Percentiles rank a stretch among this genome's conserved stretches.
Conservation (phyloP, 768 basidiomycete genomes). For the Cubamyces sp. region DNA sequence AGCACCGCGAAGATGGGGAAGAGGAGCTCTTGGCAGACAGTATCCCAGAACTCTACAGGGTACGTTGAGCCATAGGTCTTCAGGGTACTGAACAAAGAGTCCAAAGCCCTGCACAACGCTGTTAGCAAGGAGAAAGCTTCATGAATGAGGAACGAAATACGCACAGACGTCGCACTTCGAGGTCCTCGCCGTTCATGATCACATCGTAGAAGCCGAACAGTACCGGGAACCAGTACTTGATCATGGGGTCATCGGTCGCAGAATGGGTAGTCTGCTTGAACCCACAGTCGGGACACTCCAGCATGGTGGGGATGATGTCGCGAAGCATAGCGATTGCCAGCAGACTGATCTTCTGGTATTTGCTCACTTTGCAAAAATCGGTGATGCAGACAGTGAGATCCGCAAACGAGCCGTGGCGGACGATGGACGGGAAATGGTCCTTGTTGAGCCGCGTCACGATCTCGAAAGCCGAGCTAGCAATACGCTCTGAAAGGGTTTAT, state of each 20-base stretch:
- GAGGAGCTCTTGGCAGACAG: slow-evolving; percentile 92
- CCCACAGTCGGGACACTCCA: slow-evolving; percentile 74
- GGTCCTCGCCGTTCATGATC: slow-evolving; percentile 98
- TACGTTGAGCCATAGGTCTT: slow-evolving; percentile 87
- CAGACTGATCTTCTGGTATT: slow-evolving; percentile 97
- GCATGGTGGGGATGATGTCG: slow-evolving; percentile 90
- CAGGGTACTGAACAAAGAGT: slow-evolving; percentile 92
- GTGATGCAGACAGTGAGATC: slow-evolving; percentile 97
- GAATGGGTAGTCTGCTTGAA: slow-evolving; percentile 42
- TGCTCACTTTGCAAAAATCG: slow-evolving; percentile 99
- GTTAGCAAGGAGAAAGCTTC: not conserved
- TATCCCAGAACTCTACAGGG: slow-evolving; percentile 95
- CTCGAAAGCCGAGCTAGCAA: slow-evolving; percentile 93
- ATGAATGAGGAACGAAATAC: slow-evolving; percentile 36
- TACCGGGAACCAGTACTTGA: slow-evolving; percentile 96
- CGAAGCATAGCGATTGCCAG: slow-evolving; percentile 97
- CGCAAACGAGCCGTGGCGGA: slow-evolving; percentile 92
- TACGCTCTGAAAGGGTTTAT: slow-evolving; percentile 63
- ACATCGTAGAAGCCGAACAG: slow-evolving; percentile 99
- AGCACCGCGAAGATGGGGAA: slow-evolving; percentile 99
- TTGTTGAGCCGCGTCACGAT: slow-evolving; percentile 90
- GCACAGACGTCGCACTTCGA: slow-evolving; percentile 95
- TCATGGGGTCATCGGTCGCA: slow-evolving; percentile 79
- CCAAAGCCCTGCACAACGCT: slow-evolving; percentile 73
- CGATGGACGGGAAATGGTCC: slow-evolving; percentile 89